These are phyloP conservation scores for Warburgia ugandensis DNA, from an alignment of 164 flowering plant genomes.

Conservation along the genomic window DNA sequence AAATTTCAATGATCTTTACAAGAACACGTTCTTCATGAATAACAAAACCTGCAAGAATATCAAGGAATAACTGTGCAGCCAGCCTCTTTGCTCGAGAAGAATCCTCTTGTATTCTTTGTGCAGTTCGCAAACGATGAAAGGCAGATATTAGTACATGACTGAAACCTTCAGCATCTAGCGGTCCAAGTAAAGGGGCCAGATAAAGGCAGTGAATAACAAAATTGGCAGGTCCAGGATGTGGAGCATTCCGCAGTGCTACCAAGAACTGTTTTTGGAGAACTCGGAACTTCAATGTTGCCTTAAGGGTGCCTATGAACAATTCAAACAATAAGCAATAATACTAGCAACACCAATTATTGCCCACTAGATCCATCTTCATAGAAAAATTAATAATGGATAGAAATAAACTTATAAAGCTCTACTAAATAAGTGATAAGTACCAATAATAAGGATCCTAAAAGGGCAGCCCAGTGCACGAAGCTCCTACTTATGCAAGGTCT, in stretches of 20 bases:
- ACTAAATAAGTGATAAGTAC: too few species aligned
- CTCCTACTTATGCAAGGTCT: too few species aligned
- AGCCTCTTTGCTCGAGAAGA: slow-evolving; percentile 31
- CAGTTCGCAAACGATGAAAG: slow-evolving; percentile 53
- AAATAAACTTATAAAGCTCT: too few species aligned
- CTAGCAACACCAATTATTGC: too few species aligned
- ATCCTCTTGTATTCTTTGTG: slow-evolving; percentile 27
- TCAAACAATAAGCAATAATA: too few species aligned
- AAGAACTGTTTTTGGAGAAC: slow-evolving; percentile 67
- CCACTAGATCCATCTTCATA: too few species aligned
- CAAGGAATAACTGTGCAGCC: slow-evolving; percentile 59
- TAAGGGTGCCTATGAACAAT: slow-evolving; percentile 51
- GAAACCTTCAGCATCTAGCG: slow-evolving; percentile 58
- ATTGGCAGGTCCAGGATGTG: slow-evolving; percentile 63
- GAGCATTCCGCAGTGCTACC: slow-evolving; percentile 41
- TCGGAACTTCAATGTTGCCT: slow-evolving; percentile 72
- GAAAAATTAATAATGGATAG: too few species aligned
- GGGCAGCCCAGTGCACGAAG: too few species aligned
- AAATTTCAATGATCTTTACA: slow-evolving; percentile 56
- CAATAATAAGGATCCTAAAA: too few species aligned
- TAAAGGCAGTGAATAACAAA: slow-evolving; percentile 64
- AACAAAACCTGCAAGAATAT: slow-evolving; percentile 32
- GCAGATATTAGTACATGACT: slow-evolving; percentile 75
- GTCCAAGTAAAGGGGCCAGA: slow-evolving; percentile 53
- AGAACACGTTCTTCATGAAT: slow-evolving; percentile 51